Conservation (phyloP, 2,329 filamentous ascomycete genomes). For the Colletotrichum godetiae region DNA sequence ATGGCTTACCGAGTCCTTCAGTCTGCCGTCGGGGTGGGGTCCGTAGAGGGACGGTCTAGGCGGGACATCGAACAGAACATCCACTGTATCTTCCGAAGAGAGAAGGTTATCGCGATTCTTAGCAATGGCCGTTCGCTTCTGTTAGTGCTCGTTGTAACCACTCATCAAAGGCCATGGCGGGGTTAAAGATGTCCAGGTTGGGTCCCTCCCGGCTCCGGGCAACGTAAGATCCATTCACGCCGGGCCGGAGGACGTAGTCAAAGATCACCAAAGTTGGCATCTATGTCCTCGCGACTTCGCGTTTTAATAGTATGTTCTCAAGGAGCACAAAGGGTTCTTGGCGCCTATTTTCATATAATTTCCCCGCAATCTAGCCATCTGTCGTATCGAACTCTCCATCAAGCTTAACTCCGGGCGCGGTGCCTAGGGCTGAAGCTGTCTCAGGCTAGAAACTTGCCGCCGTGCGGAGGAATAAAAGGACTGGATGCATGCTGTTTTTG, state of each 20-base stretch:
- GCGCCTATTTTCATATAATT: too few species aligned
- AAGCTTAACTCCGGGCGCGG: constrained; percentile 21
- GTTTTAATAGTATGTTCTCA: background rate
- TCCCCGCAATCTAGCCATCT: background rate
- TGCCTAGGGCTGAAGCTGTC: background rate
- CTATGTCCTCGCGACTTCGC: background rate
- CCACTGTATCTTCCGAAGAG: background rate
- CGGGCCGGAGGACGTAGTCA: background rate
- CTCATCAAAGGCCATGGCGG: background rate
- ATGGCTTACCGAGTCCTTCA: background rate
- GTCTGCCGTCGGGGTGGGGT: background rate
- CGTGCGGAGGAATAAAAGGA: background rate
- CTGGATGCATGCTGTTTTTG: background rate
- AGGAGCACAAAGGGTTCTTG: background rate
- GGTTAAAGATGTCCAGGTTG: background rate
- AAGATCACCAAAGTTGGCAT: background rate
- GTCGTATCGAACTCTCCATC: background rate
- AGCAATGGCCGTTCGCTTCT: background rate
- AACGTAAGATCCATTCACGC: background rate
- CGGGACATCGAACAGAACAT: too few species aligned
- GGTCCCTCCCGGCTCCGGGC: background rate
- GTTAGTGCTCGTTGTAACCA: background rate
- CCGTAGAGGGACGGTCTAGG: background rate
- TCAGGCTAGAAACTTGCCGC: background rate
- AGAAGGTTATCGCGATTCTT: background rate